Evolutionary conservation across 2,329 filamentous ascomycete species (phyloP), one percentile per base, ranked within the genome.

Genomic region (Hypoxylon rubiginosum): DNA sequence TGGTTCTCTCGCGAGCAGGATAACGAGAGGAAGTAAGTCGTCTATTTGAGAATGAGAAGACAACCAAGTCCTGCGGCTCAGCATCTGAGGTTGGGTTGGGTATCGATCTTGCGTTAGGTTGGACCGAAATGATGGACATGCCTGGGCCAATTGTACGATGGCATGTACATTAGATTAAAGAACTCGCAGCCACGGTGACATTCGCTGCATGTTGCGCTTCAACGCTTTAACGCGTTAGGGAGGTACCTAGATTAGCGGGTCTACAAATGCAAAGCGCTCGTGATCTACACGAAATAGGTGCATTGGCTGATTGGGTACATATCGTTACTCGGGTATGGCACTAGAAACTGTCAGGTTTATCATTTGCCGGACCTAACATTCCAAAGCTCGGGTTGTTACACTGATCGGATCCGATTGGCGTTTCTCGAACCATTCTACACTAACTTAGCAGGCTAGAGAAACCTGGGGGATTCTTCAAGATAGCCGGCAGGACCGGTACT

Each of bases 301-400:
- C 58, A 59, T 69, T 66, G n/a, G n/a, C n/a, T n/a, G n/a, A n/a
- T n/a, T n/a, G 67, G 67, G 63, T 65, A 67, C 60, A 67, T 64
- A 62, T 60, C 50, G 61, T 64, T 60, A 64, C 60, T 43, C 21
- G n/a, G 39, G 39, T 66, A 49, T 52, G 57, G 39, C 26, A 48
- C 57, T 54, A 49, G 24, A 58, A 46, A 59, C 57, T 57, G 57
- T 59, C 13, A 62, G 57, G 62, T 64, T 58, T 30, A 64, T 64
- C 63, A 59, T 62, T 62, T 69, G 64, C 64, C 60, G 64, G 39
- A 54, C 57, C 61, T 55, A 53, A 50, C 34, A 53, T 60, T 58
- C 21, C 41, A 59, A 57, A 64, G 39, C 45, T 60, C 62, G 54
- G 60, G 54, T 48, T 58, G 58, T 43, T 51, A 64, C 60, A 54